Percentiles rank a stretch among this genome's conserved stretches.
These are phyloP conservation scores for Yamadazyma membranifaciens DNA, from an alignment of 1,139 yeast species.

Conservation along the genomic window DNA sequence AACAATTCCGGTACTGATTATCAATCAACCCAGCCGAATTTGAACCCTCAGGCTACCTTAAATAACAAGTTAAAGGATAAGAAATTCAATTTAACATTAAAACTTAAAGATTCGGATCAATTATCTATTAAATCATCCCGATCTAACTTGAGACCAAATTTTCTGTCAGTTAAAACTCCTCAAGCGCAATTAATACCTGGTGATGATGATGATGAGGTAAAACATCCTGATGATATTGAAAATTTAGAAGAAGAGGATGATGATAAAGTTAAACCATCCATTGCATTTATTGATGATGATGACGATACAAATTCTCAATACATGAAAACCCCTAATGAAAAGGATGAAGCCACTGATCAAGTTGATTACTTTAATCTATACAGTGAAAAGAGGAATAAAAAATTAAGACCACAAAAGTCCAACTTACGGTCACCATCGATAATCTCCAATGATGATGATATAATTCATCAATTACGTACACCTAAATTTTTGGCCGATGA, in stretches of 20 bases:
- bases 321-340: constrained; percentile 13
- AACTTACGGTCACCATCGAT: constrained; percentile 29
- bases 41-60: constrained; percentile 11
- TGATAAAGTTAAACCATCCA: constrained; percentile 22
- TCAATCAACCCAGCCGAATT: not conserved
- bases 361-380: constrained; percentile 18
- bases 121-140: constrained; percentile 31
- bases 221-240: constrained; percentile 10
- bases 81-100: not conserved
- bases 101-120: constrained; percentile 14
- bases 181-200: constrained; percentile 51
- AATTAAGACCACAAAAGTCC: constrained; percentile 8
- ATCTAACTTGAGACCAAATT: constrained; percentile 59
- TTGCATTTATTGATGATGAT: constrained; percentile 31
- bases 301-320: constrained; percentile 6
- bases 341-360: constrained; percentile 12
- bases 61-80: not conserved
- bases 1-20: not conserved
- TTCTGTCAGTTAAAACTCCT: constrained; percentile 78
- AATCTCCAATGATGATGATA: constrained; percentile 38
- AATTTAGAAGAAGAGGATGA: constrained; percentile 11
- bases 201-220: constrained; percentile 54
- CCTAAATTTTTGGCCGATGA: constrained; percentile 35
- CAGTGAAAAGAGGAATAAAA: constrained; percentile 6
- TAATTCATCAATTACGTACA: constrained; percentile 35